These are phyloP conservation scores for Aspergillus tubingensis DNA, from an alignment of 2,329 filamentous ascomycete genomes.

Conservation along the genomic window DNA sequence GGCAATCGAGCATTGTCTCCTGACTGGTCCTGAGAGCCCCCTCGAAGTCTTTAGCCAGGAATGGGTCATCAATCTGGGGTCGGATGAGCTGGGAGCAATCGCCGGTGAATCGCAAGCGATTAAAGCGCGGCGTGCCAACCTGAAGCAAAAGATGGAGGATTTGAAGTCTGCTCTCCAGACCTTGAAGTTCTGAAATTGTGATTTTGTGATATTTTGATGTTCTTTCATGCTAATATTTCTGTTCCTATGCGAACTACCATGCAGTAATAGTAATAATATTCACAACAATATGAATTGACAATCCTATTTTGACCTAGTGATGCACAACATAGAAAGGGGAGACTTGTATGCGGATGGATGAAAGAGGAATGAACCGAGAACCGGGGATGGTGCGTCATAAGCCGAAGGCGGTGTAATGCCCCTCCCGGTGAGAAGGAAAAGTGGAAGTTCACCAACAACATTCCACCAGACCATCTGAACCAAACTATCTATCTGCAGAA, in stretches of 20 bases:
- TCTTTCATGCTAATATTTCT: not conserved
- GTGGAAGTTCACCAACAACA: not conserved
- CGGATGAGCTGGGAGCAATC: constrained; percentile 55
- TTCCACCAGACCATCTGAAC: not conserved
- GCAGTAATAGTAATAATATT: not conserved
- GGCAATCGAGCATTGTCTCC: constrained; percentile 56
- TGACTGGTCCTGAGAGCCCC: constrained; percentile 54
- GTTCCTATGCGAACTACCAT: too few species aligned
- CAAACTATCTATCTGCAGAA: not conserved
- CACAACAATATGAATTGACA: not conserved
- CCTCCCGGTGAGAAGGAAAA: not conserved
- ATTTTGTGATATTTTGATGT: not conserved
- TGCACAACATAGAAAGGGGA: too few species aligned
- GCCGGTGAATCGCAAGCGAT: constrained; percentile 58
- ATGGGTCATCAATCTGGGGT: constrained; percentile 52
- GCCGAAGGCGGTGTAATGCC: not conserved
- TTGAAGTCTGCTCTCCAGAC: constrained; percentile 44
- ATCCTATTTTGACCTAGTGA: too few species aligned
- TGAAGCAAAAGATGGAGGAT: constrained; percentile 51
- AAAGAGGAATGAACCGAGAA: not conserved
- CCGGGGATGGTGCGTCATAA: not conserved
- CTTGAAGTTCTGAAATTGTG: constrained; percentile 11
- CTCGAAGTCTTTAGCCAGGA: constrained; percentile 55
- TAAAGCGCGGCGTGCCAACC: constrained; percentile 44
- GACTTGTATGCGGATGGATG: not conserved